Percentiles rank a stretch among this genome's conserved stretches.
These are phyloP conservation scores for Aspergillus cavernicola DNA, from an alignment of 495 filamentous ascomycete genomes.

Conservation along the genomic window DNA sequence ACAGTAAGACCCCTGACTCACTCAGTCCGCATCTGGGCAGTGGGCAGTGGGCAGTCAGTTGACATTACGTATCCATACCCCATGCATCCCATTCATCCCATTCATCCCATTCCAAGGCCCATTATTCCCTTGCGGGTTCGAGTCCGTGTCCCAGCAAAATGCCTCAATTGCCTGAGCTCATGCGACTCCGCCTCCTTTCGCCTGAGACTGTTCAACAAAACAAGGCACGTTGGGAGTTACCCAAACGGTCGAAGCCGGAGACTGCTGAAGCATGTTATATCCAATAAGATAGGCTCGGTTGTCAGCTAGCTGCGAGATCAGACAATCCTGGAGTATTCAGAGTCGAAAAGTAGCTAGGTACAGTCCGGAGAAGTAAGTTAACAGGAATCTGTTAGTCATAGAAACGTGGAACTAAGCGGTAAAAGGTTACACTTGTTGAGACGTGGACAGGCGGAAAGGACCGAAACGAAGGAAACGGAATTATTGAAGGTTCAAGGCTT, in stretches of 20 bases:
- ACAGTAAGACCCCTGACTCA: no score
- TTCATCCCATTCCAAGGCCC: no score
- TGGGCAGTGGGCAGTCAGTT: no score
- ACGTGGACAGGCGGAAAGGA: conserved; percentile 1
- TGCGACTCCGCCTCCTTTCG: not conserved
- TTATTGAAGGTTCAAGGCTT: not conserved
- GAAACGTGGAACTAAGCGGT: not conserved
- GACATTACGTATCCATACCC: no score
- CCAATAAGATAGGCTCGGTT: not conserved
- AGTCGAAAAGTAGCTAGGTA: no score
- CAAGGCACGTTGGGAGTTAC: conserved; percentile 6
- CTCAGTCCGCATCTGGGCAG: no score
- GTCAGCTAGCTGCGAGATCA: not conserved
- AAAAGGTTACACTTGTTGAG: no score
- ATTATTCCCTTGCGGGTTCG: no score
- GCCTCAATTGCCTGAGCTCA: not conserved
- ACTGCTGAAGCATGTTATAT: no score
- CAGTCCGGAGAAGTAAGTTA: no score
- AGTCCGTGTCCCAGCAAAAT: not conserved
- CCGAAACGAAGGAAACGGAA: not conserved
- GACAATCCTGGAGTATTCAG: not conserved
- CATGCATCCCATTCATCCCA: no score
- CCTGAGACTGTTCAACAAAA: not conserved
- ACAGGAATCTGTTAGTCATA: conserved; percentile 12
- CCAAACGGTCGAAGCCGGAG: conserved; percentile 1